Percentiles rank a stretch among this genome's conserved stretches.
Evolutionary conservation across 352 stramenopile species (phyloP).

Genomic region (Phytophthora meadii): DNA sequence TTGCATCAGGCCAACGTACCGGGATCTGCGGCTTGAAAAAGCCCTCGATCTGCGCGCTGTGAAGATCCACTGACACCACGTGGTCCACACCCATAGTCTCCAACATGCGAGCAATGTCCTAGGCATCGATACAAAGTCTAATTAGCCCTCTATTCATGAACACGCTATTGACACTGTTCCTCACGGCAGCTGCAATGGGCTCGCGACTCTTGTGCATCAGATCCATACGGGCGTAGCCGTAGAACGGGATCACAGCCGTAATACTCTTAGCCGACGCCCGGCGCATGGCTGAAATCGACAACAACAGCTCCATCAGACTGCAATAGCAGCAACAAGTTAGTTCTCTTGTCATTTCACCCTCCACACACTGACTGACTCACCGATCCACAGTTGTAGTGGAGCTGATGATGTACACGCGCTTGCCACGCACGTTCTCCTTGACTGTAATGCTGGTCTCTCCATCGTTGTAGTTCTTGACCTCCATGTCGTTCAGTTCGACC

Average conservation of each 20-base stretch:
- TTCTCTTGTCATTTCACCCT: background rate
- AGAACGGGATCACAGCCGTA: constrained; percentile 89
- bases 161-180: background rate
- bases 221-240: constrained; percentile 88
- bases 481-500: constrained; percentile 82
- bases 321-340: constrained; percentile 4
- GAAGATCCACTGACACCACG: constrained; percentile 88
- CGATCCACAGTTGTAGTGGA: constrained; percentile 88
- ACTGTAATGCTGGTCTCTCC: constrained; percentile 83
- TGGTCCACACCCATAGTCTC: constrained; percentile 92
- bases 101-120: constrained; percentile 89
- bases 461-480: constrained; percentile 85
- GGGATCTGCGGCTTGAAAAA: constrained; percentile 90
- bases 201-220: constrained; percentile 87
- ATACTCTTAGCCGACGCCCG: constrained; percentile 88
- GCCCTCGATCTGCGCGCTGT: constrained; percentile 89
- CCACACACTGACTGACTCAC: constrained; percentile 32
- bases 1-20: constrained; percentile 26
- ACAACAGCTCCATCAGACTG: constrained; percentile 85
- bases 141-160: background rate
- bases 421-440: constrained; percentile 80
- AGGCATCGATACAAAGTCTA: background rate
- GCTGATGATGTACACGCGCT: constrained; percentile 88
- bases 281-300: constrained; percentile 87
- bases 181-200: constrained; percentile 78